Base-by-base conservation (phyloP, 257 asterid genomes). In the Solanum raphanifolium region DNA sequence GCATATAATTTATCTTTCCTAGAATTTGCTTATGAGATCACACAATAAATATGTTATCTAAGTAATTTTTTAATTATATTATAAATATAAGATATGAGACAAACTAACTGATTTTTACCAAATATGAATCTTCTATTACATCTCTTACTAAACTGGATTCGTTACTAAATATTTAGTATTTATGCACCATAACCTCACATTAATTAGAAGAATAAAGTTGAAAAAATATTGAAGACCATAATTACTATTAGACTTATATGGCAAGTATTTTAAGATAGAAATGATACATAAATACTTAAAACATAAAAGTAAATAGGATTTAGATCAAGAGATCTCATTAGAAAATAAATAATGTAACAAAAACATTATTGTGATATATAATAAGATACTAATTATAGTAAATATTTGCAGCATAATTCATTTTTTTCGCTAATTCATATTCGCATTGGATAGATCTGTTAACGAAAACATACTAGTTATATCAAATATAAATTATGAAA, bases 381-480 rank as follows among this genome's bases (percentile, higher is more conserved):
- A 62, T 7, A 62, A 62, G 32, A n/a, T 60, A 60, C 29, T 23
- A 60, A 60, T 60, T 23, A 60, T 60, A 60, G 29, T 21, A 4
- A 60, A 23, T 4, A 23, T 60, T 60, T 60, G 29, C 15, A 60
- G 13, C n/a, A 11, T 0, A 62, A 62, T 62, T 62, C 2, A 1
- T 23, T 62, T 62, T n/a, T 62, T 4, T 0, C 1, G 3, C 29
- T 62, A 62, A 62, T 62, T 62, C 1, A 62, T 5, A 62, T 62
- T 62, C 3, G 13, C 15, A 25, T n/a, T n/a, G 16, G 31, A 62
- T 62, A 62, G 0, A 0, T n/a, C 1, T 0, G 6, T n/a, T 9
- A n/a, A n/a, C 1, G 7, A 12, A 62, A n/a, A 65, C 6, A 0
- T 25, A 10, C 0, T 62, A 62, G 0, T n/a, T 62, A n/a, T 65